A percentile compares a stretch with the other conserved stretches of the same genome.
Conservation (phyloP, 106 monocot genomes). For the Platanthera zijinensis region DNA sequence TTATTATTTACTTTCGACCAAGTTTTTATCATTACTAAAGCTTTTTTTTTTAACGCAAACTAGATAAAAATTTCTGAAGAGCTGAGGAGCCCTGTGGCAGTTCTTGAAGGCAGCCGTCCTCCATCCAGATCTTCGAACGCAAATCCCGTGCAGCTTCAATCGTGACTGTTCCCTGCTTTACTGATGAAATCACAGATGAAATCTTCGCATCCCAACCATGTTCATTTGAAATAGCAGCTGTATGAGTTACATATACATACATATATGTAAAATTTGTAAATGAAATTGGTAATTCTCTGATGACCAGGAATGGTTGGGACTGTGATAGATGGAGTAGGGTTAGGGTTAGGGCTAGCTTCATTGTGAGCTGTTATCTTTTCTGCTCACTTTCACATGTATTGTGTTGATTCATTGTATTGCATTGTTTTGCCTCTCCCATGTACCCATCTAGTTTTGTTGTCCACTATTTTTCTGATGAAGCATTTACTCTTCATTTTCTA, state of each 20-base stretch:
- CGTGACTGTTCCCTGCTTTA: background rate
- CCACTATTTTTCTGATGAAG: background rate
- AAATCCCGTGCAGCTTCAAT: constrained; percentile 8
- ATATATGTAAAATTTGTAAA: background rate
- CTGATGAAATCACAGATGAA: background rate
- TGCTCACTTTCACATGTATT: background rate
- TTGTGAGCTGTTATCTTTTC: constrained; percentile 1
- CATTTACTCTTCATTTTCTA: background rate
- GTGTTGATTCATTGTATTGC: background rate
- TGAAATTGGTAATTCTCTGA: background rate
- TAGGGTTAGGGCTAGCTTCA: background rate
- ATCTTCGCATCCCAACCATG: background rate
- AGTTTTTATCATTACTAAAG: too few relatives aligned
- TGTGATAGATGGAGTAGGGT: background rate
- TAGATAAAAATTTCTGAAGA: constrained; percentile 41
- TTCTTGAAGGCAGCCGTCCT: constrained; percentile 19
- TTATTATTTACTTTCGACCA: too few relatives aligned
- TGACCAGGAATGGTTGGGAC: background rate
- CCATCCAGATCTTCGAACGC: constrained; percentile 29
- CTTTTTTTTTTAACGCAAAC: constrained; percentile 1
- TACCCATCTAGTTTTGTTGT: too few relatives aligned
- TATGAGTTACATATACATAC: too few relatives aligned
- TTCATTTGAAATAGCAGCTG: background rate
- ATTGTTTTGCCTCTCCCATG: too few relatives aligned
- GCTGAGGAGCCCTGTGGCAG: constrained; percentile 13